Base-by-base conservation (phyloP, 2,329 filamentous ascomycete genomes). In the Leptographium flavum region DNA sequence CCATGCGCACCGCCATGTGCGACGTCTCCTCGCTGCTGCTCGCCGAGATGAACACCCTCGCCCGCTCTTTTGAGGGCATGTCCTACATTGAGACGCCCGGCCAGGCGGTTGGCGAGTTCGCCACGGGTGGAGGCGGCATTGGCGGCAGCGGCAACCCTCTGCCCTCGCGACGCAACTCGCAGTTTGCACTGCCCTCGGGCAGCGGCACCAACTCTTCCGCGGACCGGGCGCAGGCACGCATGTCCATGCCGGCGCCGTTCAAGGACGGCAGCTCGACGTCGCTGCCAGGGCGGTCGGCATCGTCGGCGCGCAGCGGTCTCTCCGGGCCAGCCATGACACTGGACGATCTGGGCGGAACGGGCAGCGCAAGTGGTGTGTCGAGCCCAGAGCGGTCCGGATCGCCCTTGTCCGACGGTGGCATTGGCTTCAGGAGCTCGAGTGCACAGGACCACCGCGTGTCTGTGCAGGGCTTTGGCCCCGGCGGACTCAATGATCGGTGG, bases 1-100 rank as follows among this genome's bases (percentile, higher is more conserved):
- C 87, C 1, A 79, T 88, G 60, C 86, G 84, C 63, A 84, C 82
- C 0, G 71, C 84, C 55, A 80, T 90, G 74, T 87, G 83, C 56
- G 81, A 87, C 58, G 74, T 88, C 45, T 85, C 83, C 4, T 81
- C 82, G 13, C 58, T 84, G 43, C 61, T 90, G 39, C 67, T 90
- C 21, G 81, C 81, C 19, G 83, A 87, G 61, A 78, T 90, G 72
- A 83, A 80, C 27, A 77, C 75, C 1, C 69, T 86, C 47, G 83
- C 82, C 47, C 85, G 76, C 55, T 82, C 76, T 0, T 75, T 85
- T 46, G 83, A 87, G 59, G 80, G 67, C 23, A 73, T 83, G 64
- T 79, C 81, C 4, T 79, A 76, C 4, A 79, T 95, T 48, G 83
- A 90, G 50, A 88, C 86, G 0, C 86, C 86, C 0, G 80, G 75